Percentiles rank a stretch among this genome's conserved stretches.
phyloP scores from a whole-genome alignment of 495 filamentous ascomycete genomes.

The Staphylotrichum tortipilum region DNA sequence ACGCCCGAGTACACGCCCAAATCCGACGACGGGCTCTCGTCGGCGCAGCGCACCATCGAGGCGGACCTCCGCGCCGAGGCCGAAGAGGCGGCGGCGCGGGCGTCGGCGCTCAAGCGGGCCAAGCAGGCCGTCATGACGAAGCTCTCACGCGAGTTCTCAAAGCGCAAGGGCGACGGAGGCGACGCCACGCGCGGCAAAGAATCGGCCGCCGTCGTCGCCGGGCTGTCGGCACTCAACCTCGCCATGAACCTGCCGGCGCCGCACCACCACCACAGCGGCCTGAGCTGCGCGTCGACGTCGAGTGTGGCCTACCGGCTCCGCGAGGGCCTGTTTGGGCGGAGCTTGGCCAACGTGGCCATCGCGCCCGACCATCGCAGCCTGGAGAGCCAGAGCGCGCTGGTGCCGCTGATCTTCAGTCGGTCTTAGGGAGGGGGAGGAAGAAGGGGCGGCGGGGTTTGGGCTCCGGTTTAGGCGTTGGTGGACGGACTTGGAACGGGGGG shows the following conservation, averaged over 20 bases:
- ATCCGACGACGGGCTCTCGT: conserved; percentile 31
- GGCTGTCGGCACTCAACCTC: conserved; percentile 17
- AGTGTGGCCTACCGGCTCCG: conserved; percentile 26
- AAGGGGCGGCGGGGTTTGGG: not conserved
- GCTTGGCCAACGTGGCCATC: conserved; percentile 17
- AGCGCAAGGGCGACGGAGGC: conserved; percentile 2
- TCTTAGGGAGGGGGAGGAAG: conserved; percentile 5
- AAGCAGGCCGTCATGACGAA: conserved; percentile 39
- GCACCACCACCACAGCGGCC: not conserved
- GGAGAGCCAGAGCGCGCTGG: conserved; percentile 32
- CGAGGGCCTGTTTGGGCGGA: conserved; percentile 37
- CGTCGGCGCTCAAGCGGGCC: conserved; percentile 34
- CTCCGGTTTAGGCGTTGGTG: not conserved
- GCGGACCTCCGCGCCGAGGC: conserved; percentile 31
- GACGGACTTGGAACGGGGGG: not conserved
- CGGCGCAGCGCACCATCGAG: conserved; percentile 35
- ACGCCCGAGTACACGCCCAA: not conserved
- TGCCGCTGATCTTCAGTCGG: conserved; percentile 46
- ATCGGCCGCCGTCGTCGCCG: conserved; percentile 21
- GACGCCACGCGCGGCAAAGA: conserved; percentile 11
- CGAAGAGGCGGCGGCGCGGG: conserved; percentile 33
- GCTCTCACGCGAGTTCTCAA: conserved; percentile 35
- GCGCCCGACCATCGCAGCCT: conserved; percentile 29
- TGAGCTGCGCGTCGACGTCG: conserved; percentile 8
- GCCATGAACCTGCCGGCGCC: conserved; percentile 2